Percentiles rank a stretch among this genome's conserved stretches.
These are phyloP conservation scores for Sarocladium brachiariae DNA, from an alignment of 2,329 filamentous ascomycete genomes.

Conservation along the genomic window DNA sequence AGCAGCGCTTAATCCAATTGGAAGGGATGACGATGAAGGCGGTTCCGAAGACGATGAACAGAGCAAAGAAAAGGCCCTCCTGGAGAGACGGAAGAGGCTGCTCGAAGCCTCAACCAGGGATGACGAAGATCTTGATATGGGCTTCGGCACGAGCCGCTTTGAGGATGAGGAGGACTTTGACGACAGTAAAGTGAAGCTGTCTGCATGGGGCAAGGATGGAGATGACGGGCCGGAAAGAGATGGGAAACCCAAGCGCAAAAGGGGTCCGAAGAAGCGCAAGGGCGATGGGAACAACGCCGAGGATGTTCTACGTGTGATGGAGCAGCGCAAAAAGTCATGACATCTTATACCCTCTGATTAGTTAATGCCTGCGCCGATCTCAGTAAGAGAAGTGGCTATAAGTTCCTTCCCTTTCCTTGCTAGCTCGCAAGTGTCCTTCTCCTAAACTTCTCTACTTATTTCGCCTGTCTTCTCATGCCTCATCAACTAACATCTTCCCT, in stretches of 20 bases:
- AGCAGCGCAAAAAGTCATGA: constrained; percentile 41
- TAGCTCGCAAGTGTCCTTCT: no score
- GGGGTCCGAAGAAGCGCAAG: constrained; percentile 68
- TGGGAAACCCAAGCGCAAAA: constrained; percentile 55
- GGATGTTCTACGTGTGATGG: constrained; percentile 75
- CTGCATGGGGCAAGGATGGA: constrained; percentile 54
- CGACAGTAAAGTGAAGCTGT: constrained; percentile 58
- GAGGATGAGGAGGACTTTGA: constrained; percentile 85
- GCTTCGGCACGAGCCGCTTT: constrained; percentile 81
- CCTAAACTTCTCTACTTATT: no score
- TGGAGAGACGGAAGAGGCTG: constrained; percentile 67
- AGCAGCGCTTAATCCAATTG: constrained; percentile 51
- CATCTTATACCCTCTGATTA: no score
- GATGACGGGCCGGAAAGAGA: constrained; percentile 36
- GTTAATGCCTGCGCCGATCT: no score
- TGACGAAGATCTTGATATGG: constrained; percentile 86
- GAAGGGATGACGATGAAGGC: constrained; percentile 26
- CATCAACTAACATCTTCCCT: no score
- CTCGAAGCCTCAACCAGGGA: constrained; percentile 70
- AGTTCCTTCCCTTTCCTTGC: no score
- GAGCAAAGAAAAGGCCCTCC: constrained; percentile 47
- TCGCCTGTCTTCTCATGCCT: no score
- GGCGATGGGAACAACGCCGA: constrained; percentile 71
- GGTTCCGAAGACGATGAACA: constrained; percentile 24
- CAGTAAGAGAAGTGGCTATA: not conserved